Percentiles rank a stretch among this genome's conserved stretches.
Evolutionary conservation across 169 alveolate genomes (phyloP).

Genomic region (Cryptosporidium felis): DNA sequence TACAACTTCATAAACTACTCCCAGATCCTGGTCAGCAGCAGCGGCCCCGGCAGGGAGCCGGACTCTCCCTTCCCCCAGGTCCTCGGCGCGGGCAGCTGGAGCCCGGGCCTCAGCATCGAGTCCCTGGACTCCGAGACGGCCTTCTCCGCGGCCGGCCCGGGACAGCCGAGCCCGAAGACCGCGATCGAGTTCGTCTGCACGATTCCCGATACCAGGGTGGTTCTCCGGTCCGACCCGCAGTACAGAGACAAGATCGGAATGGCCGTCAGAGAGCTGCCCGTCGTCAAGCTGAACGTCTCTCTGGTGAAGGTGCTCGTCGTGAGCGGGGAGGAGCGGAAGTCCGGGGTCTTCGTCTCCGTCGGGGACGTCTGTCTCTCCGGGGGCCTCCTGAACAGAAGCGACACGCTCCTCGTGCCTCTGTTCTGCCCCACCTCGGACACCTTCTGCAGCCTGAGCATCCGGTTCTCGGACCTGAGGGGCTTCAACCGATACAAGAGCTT

Average conservation of each 20-base stretch:
- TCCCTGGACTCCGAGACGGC: no score
- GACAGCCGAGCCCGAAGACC: no score
- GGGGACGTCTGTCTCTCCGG: constrained; percentile 52
- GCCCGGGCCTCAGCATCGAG: no score
- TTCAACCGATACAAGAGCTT: constrained; percentile 38
- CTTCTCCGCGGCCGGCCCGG: no score
- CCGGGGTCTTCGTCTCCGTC: constrained; percentile 22
- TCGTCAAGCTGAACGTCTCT: not conserved
- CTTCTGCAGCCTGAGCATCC: constrained; percentile 1
- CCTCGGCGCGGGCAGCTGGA: no score
- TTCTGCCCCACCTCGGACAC: constrained; percentile 47
- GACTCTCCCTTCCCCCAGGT: no score
- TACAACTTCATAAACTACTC: constrained; percentile 54
- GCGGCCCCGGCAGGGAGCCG: no score
- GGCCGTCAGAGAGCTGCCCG: constrained; percentile 32
- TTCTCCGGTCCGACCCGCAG: not conserved
- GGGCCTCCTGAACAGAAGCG: constrained; percentile 13
- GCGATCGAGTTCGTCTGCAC: constrained; percentile 20
- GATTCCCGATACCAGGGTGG: constrained; percentile 3
- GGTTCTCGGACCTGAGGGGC: constrained; percentile 9
- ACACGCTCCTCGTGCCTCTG: constrained; percentile 26
- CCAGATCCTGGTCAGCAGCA: constrained; percentile 10
- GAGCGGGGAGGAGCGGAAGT: not conserved
- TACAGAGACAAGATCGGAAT: constrained; percentile 42
- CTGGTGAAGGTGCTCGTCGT: not conserved